These are phyloP conservation scores for Geotrichum klebahnii DNA, from an alignment of 1,139 yeast species.

Conservation along the genomic window DNA sequence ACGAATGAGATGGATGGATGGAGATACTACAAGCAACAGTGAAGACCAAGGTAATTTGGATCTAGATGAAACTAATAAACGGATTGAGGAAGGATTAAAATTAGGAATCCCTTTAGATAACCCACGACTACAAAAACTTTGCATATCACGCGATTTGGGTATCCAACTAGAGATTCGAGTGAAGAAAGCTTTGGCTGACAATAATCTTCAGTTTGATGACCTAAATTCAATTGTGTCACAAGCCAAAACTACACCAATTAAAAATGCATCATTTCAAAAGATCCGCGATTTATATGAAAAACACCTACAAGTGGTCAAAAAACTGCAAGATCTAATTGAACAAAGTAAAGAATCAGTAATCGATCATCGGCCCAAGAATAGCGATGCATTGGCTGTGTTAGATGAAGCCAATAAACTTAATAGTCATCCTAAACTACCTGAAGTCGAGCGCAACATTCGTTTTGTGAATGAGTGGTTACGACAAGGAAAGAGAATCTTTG, in stretches of 20 bases:
- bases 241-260: conserved; percentile 21
- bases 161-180: conserved; percentile 28
- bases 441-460: conserved; percentile 27
- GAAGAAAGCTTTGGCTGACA: conserved; percentile 17
- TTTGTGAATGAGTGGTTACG: conserved; percentile 45
- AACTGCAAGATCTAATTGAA: conserved; percentile 26
- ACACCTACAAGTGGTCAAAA: conserved; percentile 15
- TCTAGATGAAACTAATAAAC: conserved; percentile 40
- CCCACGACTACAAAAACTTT: conserved; percentile 26
- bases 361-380: conserved; percentile 37
- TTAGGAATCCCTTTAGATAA: conserved; percentile 34
- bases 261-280: conserved; percentile 14
- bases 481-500: conserved; percentile 41
- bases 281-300: conserved; percentile 16
- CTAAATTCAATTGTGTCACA: conserved; percentile 22
- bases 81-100: conserved; percentile 45
- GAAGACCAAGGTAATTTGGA: conserved; percentile 25
- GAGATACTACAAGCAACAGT: too few relatives aligned
- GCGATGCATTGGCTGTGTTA: conserved; percentile 30
- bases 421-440: conserved; percentile 24
- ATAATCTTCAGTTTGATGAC: conserved; percentile 21
- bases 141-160: conserved; percentile 25
- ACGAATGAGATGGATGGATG: conserved; percentile 50
- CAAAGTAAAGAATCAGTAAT: conserved; percentile 28
- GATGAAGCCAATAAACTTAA: conserved; percentile 30